These are phyloP conservation scores for Flaveria brownii DNA, from an alignment of 129 eudicot genomes.

Conservation along the genomic window DNA sequence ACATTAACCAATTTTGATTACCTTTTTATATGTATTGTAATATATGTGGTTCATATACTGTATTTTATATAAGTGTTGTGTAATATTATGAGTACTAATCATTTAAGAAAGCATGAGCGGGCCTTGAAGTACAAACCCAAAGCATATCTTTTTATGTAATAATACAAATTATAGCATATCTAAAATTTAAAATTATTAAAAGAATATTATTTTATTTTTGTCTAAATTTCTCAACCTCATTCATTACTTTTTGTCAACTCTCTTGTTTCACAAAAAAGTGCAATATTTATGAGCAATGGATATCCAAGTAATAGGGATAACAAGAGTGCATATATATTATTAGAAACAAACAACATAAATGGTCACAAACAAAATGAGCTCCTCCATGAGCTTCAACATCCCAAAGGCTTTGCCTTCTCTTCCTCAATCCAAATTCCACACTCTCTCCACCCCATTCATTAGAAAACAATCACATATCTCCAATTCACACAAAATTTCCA, in stretches of 20 bases:
- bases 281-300: background rate
- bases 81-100: too few relatives aligned
- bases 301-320: slow-evolving; percentile 36
- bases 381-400: slow-evolving; percentile 56
- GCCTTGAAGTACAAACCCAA: too few relatives aligned
- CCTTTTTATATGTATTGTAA: too few relatives aligned
- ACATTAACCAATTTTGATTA: too few relatives aligned
- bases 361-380: slow-evolving; percentile 55
- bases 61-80: too few relatives aligned
- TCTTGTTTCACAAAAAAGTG: background rate
- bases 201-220: background rate
- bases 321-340: slow-evolving; percentile 24
- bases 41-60: too few relatives aligned
- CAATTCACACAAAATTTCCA: slow-evolving; percentile 35
- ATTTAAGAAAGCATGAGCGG: too few relatives aligned
- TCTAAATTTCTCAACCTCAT: background rate
- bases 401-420: slow-evolving; percentile 80
- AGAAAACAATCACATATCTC: slow-evolving; percentile 35
- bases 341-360: slow-evolving; percentile 39
- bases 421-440: slow-evolving; percentile 38
- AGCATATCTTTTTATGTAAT: too few relatives aligned
- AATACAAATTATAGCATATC: background rate
- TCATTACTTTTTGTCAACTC: background rate
- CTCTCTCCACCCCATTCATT: slow-evolving; percentile 36
- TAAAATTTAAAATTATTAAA: background rate